Conservation (phyloP, 2,329 filamentous ascomycete species). For the Claviceps citrina region DNA sequence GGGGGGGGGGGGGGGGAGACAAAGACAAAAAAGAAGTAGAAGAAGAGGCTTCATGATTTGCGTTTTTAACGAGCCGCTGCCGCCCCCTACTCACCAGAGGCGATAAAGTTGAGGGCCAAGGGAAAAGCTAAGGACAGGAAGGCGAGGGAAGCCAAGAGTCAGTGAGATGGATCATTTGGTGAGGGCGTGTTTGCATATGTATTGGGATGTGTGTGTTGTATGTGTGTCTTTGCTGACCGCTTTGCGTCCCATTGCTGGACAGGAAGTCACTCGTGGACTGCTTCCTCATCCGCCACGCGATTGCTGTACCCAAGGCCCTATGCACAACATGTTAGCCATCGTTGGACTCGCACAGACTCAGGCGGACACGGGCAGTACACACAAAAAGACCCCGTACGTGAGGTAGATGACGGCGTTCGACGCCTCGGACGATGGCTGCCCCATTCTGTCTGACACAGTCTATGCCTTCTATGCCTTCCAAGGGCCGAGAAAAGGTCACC, state of each 20-base stretch:
- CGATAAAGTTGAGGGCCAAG: slow-evolving; percentile 77
- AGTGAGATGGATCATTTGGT: neutral
- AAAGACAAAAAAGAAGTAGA: neutral
- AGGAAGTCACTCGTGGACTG: slow-evolving; percentile 59
- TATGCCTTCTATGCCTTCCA: neutral
- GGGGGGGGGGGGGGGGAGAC: neutral
- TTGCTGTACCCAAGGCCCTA: slow-evolving; percentile 47
- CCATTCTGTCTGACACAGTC: slow-evolving; percentile 37
- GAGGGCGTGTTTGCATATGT: neutral
- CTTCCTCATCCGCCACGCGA: slow-evolving; percentile 42
- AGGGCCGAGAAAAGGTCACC: neutral
- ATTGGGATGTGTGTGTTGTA: too few relatives aligned
- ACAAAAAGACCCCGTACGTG: slow-evolving; percentile 67
- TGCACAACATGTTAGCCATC: slow-evolving; percentile 1
- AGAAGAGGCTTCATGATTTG: neutral
- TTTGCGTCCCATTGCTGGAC: slow-evolving; percentile 66
- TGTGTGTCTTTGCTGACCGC: slow-evolving; percentile 47
- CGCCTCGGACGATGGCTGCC: slow-evolving; percentile 56
- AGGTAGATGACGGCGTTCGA: slow-evolving; percentile 75
- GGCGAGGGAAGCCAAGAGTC: slow-evolving; percentile 7
- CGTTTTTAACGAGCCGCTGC: slow-evolving; percentile 3
- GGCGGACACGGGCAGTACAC: slow-evolving; percentile 14
- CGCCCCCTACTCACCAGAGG: slow-evolving; percentile 64
- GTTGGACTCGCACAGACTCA: neutral
- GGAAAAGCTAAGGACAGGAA: slow-evolving; percentile 48